Conservation (phyloP, 2,329 filamentous ascomycete genomes). For the Teratosphaeriaceae sp. region DNA sequence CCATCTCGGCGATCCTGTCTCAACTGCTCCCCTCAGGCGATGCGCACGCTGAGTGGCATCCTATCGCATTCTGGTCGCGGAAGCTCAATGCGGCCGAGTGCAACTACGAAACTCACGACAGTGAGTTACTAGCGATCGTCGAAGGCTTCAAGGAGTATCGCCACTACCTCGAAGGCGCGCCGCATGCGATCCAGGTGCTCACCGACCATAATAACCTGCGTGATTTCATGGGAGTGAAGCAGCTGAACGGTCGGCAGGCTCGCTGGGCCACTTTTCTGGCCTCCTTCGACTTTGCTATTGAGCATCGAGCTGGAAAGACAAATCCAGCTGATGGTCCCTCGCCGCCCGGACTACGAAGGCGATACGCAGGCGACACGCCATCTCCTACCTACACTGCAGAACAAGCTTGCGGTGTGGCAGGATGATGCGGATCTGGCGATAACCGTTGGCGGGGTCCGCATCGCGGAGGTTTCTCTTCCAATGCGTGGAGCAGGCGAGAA, state of each 20-base stretch:
- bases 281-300: constrained; percentile 12
- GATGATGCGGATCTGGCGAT: background rate
- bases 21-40: background rate
- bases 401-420: background rate
- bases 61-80: constrained; percentile 6
- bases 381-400: too few species aligned
- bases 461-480: too few species aligned
- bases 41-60: background rate
- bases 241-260: constrained; percentile 9
- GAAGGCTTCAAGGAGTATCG: constrained; percentile 8
- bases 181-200: constrained; percentile 6
- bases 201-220: constrained; percentile 13
- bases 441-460: background rate
- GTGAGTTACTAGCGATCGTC: constrained; percentile 12
- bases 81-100: constrained; percentile 10
- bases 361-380: background rate
- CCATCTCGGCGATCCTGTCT: background rate
- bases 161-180: constrained; percentile 11
- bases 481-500: too few species aligned
- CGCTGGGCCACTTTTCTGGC: constrained; percentile 3
- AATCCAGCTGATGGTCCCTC: constrained; percentile 2
- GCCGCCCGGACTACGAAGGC: background rate
- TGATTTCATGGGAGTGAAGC: constrained; percentile 10
- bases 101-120: constrained; percentile 11
- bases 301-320: constrained; percentile 10